Base-by-base conservation (phyloP, 73 alveolate species). In the Symbiodinium pilosum region DNA sequence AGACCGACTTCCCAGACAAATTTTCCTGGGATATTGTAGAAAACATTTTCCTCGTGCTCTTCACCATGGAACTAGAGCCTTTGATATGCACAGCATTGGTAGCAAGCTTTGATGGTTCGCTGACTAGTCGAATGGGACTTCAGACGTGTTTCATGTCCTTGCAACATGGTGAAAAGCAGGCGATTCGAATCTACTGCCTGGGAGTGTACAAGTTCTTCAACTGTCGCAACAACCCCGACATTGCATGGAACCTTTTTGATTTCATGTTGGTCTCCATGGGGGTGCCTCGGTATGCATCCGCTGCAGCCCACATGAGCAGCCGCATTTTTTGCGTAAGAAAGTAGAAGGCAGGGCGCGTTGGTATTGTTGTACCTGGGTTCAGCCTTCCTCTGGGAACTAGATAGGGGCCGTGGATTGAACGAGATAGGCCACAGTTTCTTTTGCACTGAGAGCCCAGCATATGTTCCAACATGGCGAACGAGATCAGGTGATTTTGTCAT, bases 211-310 rank as follows among this genome's bases (percentile, higher is more conserved):
- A 69, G 77, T 91, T 91, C n/a, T 89, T 89, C 87, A 20, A 30
- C 39, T 68, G 68, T 52, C 97, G 77, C 97, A 91, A 91, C 97
- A 68, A 91, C 52, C 97, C 97, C 16, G 97, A 68, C 88, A 91
- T 91, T 56, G 87, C 96, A 21, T 89, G 96, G 96, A 89, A 89
- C 75, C 34, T 64, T 28, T 89, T 89, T 42, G 96, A 89, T 32
- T 89, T 89, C 30, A 26, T 91, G 88, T 43, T 91, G 56, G 97
- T 91, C 7, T 83, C 97, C 52, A 68, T 91, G 97, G 97, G 97
- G 26, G 77, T 36, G 16, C 28, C 77, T 30, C 3, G 77, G 41
- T 14, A 3, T 3, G n/a, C n/a, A n/a, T n/a, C n/a, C n/a, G n/a
- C n/a, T n/a, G n/a, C n/a, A n/a, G n/a, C n/a, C n/a, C n/a, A n/a